Conservation (phyloP, 106 monocot genomes). For the Vanilla planifolia region DNA sequence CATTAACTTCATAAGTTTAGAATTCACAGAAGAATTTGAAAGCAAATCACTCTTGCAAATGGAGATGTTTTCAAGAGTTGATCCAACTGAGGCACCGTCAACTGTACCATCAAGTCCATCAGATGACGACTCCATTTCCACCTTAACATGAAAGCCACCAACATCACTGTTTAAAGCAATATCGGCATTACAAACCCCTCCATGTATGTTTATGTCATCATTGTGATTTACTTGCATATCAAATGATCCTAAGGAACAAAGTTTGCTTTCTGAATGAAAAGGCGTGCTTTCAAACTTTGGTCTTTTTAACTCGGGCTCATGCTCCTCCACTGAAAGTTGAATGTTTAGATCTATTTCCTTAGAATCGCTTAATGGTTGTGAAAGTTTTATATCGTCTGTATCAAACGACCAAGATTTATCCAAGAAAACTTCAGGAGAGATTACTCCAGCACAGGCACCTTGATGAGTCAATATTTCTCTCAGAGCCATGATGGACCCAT, state of each 20-base stretch:
- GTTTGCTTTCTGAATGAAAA: not conserved
- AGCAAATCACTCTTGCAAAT: constrained; percentile 17
- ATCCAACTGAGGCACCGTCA: constrained; percentile 9
- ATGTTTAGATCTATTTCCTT: constrained; percentile 69
- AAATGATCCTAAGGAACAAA: not conserved
- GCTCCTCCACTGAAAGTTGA: constrained; percentile 31
- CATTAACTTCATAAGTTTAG: constrained; percentile 62
- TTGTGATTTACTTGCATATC: constrained; percentile 7
- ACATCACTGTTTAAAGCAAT: constrained; percentile 7
- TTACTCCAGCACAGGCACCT: constrained; percentile 81
- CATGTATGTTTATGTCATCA: constrained; percentile 11
- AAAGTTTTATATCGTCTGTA: constrained; percentile 17
- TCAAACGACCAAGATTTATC: constrained; percentile 44
- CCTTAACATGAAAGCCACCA: constrained; percentile 33
- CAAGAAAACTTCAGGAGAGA: constrained; percentile 40
- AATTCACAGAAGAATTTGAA: constrained; percentile 32
- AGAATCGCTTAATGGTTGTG: constrained; percentile 31
- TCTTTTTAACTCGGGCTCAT: constrained; percentile 55
- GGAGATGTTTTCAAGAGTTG: constrained; percentile 19
- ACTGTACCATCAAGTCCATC: constrained; percentile 17
- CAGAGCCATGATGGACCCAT: constrained; percentile 90
- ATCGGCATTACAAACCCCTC: not conserved
- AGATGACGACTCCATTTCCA: constrained; percentile 27
- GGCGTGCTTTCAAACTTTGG: constrained; percentile 22
- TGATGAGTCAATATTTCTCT: constrained; percentile 91